Evolutionary conservation across 202 grass and related monocot genomes (phyloP).

Genomic region (Elaeis oleifera): DNA sequence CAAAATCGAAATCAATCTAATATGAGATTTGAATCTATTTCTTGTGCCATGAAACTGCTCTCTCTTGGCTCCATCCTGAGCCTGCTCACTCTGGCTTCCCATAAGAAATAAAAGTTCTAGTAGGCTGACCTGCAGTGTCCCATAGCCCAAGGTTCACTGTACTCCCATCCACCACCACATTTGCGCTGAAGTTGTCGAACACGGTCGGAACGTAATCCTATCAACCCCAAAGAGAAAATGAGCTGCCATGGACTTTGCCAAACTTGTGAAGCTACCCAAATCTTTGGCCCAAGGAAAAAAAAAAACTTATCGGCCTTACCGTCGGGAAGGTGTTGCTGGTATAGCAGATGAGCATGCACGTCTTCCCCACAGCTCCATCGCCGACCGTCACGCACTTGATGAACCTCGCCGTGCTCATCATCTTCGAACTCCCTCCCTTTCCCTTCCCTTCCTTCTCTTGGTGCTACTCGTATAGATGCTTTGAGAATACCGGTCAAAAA

Average conservation of each 20-base stretch:
- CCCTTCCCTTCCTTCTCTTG: neutral
- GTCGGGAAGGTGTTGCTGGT: constrained; percentile 81
- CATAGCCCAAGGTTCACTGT: constrained; percentile 83
- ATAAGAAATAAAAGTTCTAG: neutral
- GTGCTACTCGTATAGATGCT: neutral
- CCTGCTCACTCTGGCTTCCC: neutral
- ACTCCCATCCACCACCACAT: constrained; percentile 77
- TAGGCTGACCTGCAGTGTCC: constrained; percentile 65
- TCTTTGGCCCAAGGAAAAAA: neutral
- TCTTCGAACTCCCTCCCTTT: constrained; percentile 18
- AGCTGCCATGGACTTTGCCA: neutral
- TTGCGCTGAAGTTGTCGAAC: constrained; percentile 89
- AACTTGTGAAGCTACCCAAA: neutral
- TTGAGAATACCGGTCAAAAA: constrained; percentile 27
- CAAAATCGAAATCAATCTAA: too few relatives aligned
- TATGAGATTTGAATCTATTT: too few relatives aligned
- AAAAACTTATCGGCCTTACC: constrained; percentile 20
- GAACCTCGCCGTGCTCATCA: constrained; percentile 91
- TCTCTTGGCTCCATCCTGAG: too few relatives aligned
- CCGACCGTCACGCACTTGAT: constrained; percentile 87
- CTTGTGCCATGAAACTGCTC: too few relatives aligned
- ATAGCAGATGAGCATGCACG: constrained; percentile 87
- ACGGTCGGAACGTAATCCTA: constrained; percentile 93
- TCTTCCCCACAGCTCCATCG: constrained; percentile 69
- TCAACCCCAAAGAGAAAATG: constrained; percentile 6